Evolutionary conservation across 805 yeast species (phyloP).

Genomic region (Jamesozyma gamospora): DNA sequence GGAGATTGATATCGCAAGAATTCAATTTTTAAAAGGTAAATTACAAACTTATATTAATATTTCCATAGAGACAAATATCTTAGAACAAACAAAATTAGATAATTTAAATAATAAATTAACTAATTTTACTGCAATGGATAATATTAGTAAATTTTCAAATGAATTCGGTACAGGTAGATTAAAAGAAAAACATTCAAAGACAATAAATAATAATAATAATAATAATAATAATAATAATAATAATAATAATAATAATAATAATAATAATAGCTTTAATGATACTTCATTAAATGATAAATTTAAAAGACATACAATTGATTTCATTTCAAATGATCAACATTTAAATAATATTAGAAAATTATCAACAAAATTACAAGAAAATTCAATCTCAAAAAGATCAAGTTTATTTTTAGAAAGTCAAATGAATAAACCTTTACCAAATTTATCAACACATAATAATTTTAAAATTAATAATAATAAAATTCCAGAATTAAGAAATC

Average conservation of each 20-base stretch:
- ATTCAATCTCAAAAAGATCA: constrained; percentile 1
- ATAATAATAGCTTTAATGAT: not conserved
- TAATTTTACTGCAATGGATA: constrained; percentile 23
- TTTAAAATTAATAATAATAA: not conserved
- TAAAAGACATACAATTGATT: too few species aligned
- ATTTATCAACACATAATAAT: too few species aligned
- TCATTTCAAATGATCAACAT: constrained; percentile 3
- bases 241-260: not conserved
- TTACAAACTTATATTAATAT: constrained; percentile 22
- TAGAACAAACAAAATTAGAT: constrained; percentile 25
- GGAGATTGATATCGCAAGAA: constrained; percentile 24
- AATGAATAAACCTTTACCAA: not conserved
- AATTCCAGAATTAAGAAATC: not conserved
- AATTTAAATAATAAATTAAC: constrained; percentile 16
- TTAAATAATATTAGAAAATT: constrained; percentile 23
- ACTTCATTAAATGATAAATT: too few species aligned
- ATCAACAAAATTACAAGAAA: constrained; percentile 21
- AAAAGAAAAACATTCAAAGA: too few species aligned
- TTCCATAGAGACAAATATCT: constrained; percentile 17
- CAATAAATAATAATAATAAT: not conserved
- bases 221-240: not conserved
- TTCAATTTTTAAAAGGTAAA: constrained; percentile 21
- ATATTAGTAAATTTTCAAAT: constrained; percentile 25
- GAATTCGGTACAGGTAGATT: constrained; percentile 28
- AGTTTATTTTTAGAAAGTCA: not conserved